These are phyloP conservation scores for Phyllosticta citribraziliensis DNA, from an alignment of 2,329 filamentous ascomycete genomes.

Conservation along the genomic window DNA sequence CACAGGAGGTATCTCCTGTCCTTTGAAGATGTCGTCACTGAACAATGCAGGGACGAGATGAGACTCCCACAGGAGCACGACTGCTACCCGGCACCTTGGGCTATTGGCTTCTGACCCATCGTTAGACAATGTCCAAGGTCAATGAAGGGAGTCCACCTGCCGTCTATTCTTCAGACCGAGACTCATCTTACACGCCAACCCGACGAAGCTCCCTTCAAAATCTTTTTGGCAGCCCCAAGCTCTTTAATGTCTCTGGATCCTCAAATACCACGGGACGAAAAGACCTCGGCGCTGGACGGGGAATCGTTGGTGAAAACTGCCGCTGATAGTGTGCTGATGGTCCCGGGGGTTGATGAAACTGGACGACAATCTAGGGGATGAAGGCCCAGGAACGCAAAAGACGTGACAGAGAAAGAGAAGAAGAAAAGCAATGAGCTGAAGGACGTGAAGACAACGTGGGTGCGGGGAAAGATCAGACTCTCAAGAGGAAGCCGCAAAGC, in stretches of 20 bases:
- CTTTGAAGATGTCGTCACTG: background rate
- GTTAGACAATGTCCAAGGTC: background rate
- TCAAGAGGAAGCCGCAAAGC: conserved; percentile 6
- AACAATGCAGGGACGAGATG: background rate
- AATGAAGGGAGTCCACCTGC: background rate
- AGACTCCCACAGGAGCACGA: background rate
- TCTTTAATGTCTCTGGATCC: background rate
- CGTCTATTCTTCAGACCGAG: background rate
- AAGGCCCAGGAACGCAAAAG: background rate
- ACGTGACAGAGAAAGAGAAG: background rate
- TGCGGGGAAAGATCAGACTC: background rate
- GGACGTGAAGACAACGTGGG: background rate
- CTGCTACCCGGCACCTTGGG: background rate
- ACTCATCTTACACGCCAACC: background rate
- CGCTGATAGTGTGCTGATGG: background rate
- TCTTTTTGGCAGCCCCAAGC: background rate
- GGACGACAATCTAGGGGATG: background rate
- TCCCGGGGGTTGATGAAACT: background rate
- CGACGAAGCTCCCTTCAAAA: background rate
- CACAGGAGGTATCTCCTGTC: background rate
- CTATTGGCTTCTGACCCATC: background rate
- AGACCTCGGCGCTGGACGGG: background rate
- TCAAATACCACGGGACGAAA: background rate
- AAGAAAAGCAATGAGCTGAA: background rate
- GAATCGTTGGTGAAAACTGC: background rate